phyloP scores from a whole-genome alignment of 2,329 filamentous ascomycete genomes.

The Aspergillus ibericus region DNA sequence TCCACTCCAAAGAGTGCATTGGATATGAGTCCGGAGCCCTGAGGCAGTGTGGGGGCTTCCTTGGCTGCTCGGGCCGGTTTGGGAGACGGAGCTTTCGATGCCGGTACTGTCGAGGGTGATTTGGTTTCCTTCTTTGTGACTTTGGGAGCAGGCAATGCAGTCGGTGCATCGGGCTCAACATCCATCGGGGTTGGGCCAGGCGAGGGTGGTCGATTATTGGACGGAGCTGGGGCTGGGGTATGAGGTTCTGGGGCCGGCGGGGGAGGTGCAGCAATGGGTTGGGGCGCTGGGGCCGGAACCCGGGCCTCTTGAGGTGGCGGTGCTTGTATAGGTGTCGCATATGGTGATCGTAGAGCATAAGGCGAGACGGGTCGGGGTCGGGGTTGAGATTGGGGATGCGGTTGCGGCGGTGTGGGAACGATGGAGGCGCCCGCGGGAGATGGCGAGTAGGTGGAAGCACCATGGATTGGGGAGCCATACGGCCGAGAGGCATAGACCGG shows the following conservation, averaged over 20 bases:
- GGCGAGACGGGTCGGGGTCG: slow-evolving; percentile 20
- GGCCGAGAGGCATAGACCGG: slow-evolving; percentile 28
- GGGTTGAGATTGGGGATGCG: slow-evolving; percentile 24
- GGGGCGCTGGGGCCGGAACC: slow-evolving; percentile 12
- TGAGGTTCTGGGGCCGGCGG: not conserved
- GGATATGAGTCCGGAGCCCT: slow-evolving; percentile 64
- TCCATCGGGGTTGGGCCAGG: slow-evolving; percentile 35
- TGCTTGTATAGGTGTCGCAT: slow-evolving; percentile 24
- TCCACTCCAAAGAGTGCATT: slow-evolving; percentile 61
- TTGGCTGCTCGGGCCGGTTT: slow-evolving; percentile 56
- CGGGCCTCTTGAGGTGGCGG: slow-evolving; percentile 23
- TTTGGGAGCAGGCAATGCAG: slow-evolving; percentile 25
- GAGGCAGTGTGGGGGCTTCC: slow-evolving; percentile 58
- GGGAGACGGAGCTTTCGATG: slow-evolving; percentile 55
- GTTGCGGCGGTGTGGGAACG: slow-evolving; percentile 24
- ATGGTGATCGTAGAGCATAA: slow-evolving; percentile 27
- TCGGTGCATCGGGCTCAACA: slow-evolving; percentile 32
- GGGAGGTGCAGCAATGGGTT: slow-evolving; percentile 12
- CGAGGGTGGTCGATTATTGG: slow-evolving; percentile 19
- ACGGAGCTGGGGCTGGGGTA: slow-evolving; percentile 12
- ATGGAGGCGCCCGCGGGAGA: slow-evolving; percentile 29
- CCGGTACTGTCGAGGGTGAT: slow-evolving; percentile 47
- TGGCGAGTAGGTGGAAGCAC: slow-evolving; percentile 23
- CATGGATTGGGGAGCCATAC: slow-evolving; percentile 30
- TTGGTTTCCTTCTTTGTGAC: slow-evolving; percentile 41